These are phyloP conservation scores for Botrytis byssoidea DNA, from an alignment of 2,329 filamentous ascomycete species.

Conservation along the genomic window DNA sequence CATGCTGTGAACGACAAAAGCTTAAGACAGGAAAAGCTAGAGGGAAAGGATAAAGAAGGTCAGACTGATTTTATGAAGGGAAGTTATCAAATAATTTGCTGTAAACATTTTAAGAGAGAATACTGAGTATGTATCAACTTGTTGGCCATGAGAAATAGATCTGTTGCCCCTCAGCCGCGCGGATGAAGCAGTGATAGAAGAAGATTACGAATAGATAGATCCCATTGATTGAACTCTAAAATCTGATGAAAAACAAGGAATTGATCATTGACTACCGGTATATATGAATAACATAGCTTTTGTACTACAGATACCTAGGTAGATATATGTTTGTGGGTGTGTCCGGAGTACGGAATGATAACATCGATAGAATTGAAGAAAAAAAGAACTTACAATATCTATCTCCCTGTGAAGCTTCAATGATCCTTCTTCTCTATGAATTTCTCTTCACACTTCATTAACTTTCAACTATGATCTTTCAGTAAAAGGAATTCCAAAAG, in stretches of 20 bases:
- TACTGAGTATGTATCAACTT: background rate
- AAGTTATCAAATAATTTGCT: background rate
- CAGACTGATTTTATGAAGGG: background rate
- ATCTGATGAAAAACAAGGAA: background rate
- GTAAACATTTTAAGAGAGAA: no score
- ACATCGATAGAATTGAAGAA: background rate
- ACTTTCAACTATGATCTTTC: background rate
- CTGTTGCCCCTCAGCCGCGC: background rate
- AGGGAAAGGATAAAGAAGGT: background rate
- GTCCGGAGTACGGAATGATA: background rate
- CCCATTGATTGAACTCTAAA: background rate
- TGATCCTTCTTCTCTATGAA: background rate
- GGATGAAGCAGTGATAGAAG: background rate
- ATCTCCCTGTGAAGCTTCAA: background rate
- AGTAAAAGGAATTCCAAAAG: background rate
- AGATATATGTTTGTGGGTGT: background rate
- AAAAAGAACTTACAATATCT: background rate
- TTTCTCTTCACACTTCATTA: background rate
- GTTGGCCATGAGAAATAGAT: background rate
- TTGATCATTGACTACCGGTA: background rate
- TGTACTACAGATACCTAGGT: background rate
- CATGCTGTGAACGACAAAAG: constrained; percentile 25
- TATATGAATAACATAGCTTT: background rate
- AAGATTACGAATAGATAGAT: background rate
- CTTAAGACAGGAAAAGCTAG: constrained; percentile 8